Percentiles rank a stretch among this genome's conserved stretches.
These are phyloP conservation scores for Leishmania lainsoni DNA, from an alignment of 208 protist genomes.

Conservation along the genomic window DNA sequence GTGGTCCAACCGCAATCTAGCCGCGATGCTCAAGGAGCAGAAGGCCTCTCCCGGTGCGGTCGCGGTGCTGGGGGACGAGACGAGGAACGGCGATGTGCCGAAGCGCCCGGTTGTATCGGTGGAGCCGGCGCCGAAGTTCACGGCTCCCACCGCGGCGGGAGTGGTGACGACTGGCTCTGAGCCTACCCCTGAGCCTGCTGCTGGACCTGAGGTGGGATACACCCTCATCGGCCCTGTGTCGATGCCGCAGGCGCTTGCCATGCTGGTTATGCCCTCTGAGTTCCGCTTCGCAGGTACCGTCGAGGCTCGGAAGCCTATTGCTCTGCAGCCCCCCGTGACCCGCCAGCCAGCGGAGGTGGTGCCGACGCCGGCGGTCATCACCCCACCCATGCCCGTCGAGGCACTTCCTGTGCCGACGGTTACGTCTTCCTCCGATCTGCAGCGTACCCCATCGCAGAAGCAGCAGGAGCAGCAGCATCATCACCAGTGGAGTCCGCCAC, in stretches of 20 bases:
- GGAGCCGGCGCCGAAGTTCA: conserved; percentile 7
- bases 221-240: conserved; percentile 39
- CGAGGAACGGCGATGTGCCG: neutral
- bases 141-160: neutral
- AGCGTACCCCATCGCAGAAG: neutral
- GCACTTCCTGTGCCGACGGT: conserved; percentile 10
- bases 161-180: neutral
- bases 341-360: conserved; percentile 10
- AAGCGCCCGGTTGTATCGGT: conserved; percentile 8
- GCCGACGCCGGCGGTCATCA: neutral
- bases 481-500: neutral
- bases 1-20: conserved; percentile 56
- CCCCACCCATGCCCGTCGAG: conserved; percentile 10
- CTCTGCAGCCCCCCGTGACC: neutral
- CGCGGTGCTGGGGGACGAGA: neutral
- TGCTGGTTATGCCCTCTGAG: conserved; percentile 19
- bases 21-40: conserved; percentile 64
- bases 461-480: neutral
- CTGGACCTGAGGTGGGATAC: conserved; percentile 11
- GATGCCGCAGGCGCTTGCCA: conserved; percentile 47
- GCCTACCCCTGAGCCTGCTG: conserved; percentile 8
- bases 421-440: conserved; percentile 30
- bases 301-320: conserved; percentile 5
- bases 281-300: conserved; percentile 29
- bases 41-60: conserved; percentile 25